Percentiles rank a stretch among this genome's conserved stretches.
phyloP scores from a whole-genome alignment of 2,329 filamentous ascomycete genomes.

The Cercospora berteroae region DNA sequence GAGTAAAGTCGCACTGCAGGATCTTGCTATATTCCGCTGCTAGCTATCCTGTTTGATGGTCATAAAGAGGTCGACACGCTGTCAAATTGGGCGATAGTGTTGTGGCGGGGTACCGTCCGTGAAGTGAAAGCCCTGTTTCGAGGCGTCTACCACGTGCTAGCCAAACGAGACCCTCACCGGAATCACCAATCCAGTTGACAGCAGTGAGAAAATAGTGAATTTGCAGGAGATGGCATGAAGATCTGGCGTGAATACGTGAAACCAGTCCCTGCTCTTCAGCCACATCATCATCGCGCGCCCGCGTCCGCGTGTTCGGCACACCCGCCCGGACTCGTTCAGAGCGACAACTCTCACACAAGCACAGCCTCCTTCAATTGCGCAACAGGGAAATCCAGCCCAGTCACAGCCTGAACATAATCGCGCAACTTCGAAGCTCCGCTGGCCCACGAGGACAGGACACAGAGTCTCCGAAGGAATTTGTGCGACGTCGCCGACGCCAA shows the following conservation, averaged over 20 bases:
- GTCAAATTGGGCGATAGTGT: background rate
- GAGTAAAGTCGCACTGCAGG: background rate
- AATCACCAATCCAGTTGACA: background rate
- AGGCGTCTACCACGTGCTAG: background rate
- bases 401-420: background rate
- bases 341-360: background rate
- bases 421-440: background rate
- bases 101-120: no score
- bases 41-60: background rate
- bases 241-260: background rate
- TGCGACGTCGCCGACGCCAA: background rate
- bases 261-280: background rate
- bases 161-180: background rate
- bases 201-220: background rate
- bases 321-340: background rate
- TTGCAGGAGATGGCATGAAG: background rate
- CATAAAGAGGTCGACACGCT: background rate
- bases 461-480: background rate
- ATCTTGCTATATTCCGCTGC: background rate
- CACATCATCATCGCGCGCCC: background rate
- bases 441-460: background rate
- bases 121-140: background rate
- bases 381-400: background rate
- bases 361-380: background rate
- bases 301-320: background rate